Base-by-base conservation (phyloP, 2,329 filamentous ascomycete species). In the Aspergillus quadrilineatus region DNA sequence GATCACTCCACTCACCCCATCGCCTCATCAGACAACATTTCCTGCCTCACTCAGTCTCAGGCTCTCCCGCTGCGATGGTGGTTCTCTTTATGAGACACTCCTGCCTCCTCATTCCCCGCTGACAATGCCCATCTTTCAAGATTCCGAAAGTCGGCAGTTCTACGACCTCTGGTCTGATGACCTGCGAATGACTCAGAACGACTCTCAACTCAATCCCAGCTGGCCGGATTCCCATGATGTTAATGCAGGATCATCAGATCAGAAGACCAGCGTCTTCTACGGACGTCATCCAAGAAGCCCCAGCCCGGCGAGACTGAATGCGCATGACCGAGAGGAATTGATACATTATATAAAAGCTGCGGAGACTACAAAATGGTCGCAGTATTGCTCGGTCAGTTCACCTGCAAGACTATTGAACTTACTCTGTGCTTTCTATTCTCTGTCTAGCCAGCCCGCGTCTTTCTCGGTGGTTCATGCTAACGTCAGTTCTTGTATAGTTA, bases 321-420 rank as follows among this genome's bases (percentile, higher is more conserved):
- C 68, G 14, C 71, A 69, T 57, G 86, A 91, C 70, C 83, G 92
- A 61, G 85, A 85, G 56, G 88, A 92, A 72, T 78, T 96, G 65
- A 97, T 97, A 56, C 85, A 92, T 73, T 83, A 87, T 62, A 81
- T 97, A 63, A 97, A 97, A 77, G 85, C 84, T 71, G 86, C 85
- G 32, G 86, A 92, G 73, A 89, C 85, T 67, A 87, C 89, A 37
- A 84, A 85, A 4, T 94, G 90, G 90, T 79, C 87, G 39, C 83
- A 85, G 29, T 85, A 81, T 69, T 81, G 82, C 66, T 81, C 83
- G 79, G 87, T 82, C 71, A 67, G 75, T 73, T 26, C 14, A 22
- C 29, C 32, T 6, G 37, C 10, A 15, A 14, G 10, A 34, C 22
- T 37, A 6, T 45, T 41, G 14, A n/a, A 28, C 44, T 26, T 55